A percentile compares a stretch with the other conserved stretches of the same genome.
These are phyloP conservation scores for Climacium dendroides DNA, from an alignment of 225 moss, liverwort and hornwort species.

Conservation along the genomic window DNA sequence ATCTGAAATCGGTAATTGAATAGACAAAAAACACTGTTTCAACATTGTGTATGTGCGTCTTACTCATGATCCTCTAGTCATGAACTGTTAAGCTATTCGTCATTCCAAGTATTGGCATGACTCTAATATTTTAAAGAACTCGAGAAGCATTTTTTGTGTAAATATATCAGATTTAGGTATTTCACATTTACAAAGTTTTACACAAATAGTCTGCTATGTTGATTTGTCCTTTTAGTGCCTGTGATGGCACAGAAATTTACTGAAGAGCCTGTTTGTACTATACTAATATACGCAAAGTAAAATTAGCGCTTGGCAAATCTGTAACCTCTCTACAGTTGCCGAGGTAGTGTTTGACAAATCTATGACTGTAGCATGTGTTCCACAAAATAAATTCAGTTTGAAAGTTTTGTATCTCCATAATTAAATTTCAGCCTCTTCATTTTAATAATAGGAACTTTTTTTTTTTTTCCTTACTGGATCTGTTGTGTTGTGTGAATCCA, in stretches of 20 bases:
- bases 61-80: neutral
- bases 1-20: neutral
- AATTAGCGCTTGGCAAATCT: neutral
- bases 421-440: neutral
- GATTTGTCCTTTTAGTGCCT: neutral
- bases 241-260: neutral
- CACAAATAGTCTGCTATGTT: too few relatives aligned
- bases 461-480: too few relatives aligned
- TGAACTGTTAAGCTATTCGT: neutral
- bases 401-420: neutral
- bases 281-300: neutral
- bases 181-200: neutral
- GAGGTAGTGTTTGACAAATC: neutral
- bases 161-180: neutral
- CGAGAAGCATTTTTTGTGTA: neutral
- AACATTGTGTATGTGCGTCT: neutral
- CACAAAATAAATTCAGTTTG: neutral
- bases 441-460: neutral
- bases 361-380: neutral
- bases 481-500: neutral
- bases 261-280: neutral
- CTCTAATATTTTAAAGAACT: neutral
- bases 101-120: neutral
- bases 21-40: neutral
- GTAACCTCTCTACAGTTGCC: neutral